Base-by-base conservation (phyloP, 345 rosid species). In the Linum trigynum region DNA sequence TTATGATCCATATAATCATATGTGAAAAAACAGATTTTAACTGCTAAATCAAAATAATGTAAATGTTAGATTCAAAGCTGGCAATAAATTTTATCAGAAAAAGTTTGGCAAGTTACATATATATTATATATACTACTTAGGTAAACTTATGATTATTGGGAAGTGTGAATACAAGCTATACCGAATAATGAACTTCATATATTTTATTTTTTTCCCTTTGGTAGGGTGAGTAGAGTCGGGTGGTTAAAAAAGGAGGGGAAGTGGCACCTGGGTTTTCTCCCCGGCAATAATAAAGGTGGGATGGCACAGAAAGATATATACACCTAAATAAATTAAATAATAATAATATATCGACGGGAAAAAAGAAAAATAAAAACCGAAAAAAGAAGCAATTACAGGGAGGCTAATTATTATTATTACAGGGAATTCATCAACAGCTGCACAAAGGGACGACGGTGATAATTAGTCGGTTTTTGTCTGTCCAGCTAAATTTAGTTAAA, bases 401-500 rank as follows among this genome's bases (percentile, higher is more conserved):
- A 39, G 57, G 3, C 59, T 65, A 71, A 71, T 7, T 55, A 74
- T 40, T 62, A 62, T 69, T 57, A 70, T 77, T 61, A 53, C 72
- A 62, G 65, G 65, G 71, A 74, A 17, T 70, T 71, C 67, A 41
- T 37, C 39, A 73, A 79, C 88, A 82, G 78, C 80, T 65, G 82
- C 78, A 60, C 74, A 70, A 61, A 71, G 69, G 68, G 84, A 83
- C 85, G 82, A 65, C 74, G 73, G 76, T 81, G 76, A 79, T 81
- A 71, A 76, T 80, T 72, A 72, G 72, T 76, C 67, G 73, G 62
- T 66, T 82, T 81, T 77, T 76, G 79, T 76, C 80, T 81, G 79
- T 84, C 80, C 83, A 72, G 72, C 89, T 67, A 80, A 65, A 70
- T 75, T 77, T 78, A 73, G 80, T 77, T 84, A 76, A 68, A 69